A percentile compares a stretch with the other conserved stretches of the same genome.
Evolutionary conservation across 257 asterid species (phyloP).

Genomic region (Capsicum baccatum): DNA sequence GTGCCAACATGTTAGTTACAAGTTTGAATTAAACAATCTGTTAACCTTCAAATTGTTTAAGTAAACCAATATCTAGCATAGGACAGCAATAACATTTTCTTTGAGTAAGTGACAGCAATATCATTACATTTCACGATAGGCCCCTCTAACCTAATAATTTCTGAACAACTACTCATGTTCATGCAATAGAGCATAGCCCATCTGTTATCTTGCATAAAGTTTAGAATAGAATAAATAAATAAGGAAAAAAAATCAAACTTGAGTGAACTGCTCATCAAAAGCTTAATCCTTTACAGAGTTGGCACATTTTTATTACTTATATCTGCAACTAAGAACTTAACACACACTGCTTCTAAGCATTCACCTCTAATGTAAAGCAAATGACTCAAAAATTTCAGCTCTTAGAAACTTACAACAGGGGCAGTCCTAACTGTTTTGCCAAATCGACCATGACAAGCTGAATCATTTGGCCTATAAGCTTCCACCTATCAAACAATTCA

Average conservation of each 20-base stretch:
- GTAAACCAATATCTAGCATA: background rate
- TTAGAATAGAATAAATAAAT: background rate
- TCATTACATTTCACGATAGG: background rate
- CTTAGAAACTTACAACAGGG: constrained; percentile 63
- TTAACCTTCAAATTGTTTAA: background rate
- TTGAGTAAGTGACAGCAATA: background rate
- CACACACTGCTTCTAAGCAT: background rate
- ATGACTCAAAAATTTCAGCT: constrained; percentile 16
- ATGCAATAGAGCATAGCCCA: background rate
- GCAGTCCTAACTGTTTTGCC: constrained; percentile 96
- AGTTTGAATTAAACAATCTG: background rate
- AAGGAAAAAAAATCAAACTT: background rate
- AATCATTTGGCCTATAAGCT: constrained; percentile 93
- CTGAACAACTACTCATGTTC: background rate
- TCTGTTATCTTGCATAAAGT: background rate
- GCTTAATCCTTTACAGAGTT: background rate
- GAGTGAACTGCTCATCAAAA: background rate
- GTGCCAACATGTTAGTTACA: background rate
- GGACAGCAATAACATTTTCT: background rate
- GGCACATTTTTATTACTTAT: background rate
- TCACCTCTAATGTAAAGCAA: background rate
- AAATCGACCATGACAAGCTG: constrained; percentile 93
- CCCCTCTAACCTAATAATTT: background rate
- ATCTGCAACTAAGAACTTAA: background rate
- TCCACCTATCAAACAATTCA: constrained; percentile 68